Conservation (phyloP, 371 early-diverging fungal species). For the Rhizopus stolonifer region DNA sequence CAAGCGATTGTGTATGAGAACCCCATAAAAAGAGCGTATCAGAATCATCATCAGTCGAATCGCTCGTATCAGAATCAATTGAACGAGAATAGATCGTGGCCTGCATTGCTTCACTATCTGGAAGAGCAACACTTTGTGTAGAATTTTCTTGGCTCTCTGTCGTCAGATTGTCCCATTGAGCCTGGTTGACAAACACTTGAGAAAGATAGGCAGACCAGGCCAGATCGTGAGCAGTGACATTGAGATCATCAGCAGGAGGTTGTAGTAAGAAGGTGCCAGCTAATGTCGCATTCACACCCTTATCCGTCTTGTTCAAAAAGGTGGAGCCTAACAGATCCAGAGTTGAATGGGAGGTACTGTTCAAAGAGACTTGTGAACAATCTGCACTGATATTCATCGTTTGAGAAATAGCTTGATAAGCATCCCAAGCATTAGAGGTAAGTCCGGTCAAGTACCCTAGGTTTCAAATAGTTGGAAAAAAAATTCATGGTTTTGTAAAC, state of each 20-base stretch:
- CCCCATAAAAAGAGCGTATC: constrained; percentile 29
- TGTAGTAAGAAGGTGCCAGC: constrained; percentile 18
- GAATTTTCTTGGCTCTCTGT: not conserved
- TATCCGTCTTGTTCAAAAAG: constrained; percentile 9
- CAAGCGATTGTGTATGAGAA: not conserved
- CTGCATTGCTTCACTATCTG: constrained; percentile 10
- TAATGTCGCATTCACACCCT: constrained; percentile 16
- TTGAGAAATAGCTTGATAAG: constrained; percentile 2
- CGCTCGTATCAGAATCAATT: constrained; percentile 21
- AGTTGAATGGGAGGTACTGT: constrained; percentile 7
- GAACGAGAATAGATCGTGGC: constrained; percentile 15
- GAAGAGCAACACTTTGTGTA: constrained; percentile 13
- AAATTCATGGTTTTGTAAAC: not conserved
- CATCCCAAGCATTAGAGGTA: constrained; percentile 18
- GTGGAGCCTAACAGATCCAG: constrained; percentile 15
- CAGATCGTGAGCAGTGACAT: constrained; percentile 4
- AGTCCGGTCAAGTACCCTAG: constrained; percentile 20
- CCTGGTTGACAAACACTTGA: constrained; percentile 24
- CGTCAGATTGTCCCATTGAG: constrained; percentile 22
- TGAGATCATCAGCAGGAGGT: constrained; percentile 6
- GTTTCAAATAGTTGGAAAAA: no score
- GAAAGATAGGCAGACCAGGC: constrained; percentile 20
- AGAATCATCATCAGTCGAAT: constrained; percentile 4
- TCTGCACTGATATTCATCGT: constrained; percentile 12
- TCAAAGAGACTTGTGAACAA: constrained; percentile 17